Evolutionary conservation across 306 rosid species (phyloP).

Genomic region (Potentilla sterilis): DNA sequence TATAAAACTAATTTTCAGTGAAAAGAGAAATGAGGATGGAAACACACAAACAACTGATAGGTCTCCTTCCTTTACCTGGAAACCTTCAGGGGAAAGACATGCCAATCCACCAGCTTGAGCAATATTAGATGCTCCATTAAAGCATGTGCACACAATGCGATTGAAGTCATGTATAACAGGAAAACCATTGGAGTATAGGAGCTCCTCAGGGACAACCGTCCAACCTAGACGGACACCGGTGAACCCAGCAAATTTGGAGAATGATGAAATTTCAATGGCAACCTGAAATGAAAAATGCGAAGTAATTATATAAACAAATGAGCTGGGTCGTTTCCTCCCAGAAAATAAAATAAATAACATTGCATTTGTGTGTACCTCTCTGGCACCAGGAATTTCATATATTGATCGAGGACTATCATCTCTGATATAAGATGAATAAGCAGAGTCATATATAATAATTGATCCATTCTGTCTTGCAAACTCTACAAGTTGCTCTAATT

Average conservation of each 20-base stretch:
- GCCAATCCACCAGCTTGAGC: constrained; percentile 49
- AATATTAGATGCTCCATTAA: constrained; percentile 39
- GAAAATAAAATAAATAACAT: not conserved
- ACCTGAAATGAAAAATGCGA: constrained; percentile 14
- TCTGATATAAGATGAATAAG: constrained; percentile 57
- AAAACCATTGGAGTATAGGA: constrained; percentile 33
- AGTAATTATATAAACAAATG: not conserved
- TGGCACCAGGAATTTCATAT: constrained; percentile 66
- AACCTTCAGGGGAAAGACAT: constrained; percentile 38
- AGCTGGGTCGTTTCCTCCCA: not conserved
- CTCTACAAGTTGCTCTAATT: constrained; percentile 48
- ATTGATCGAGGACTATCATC: constrained; percentile 68
- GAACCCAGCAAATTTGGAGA: constrained; percentile 44
- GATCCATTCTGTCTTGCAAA: constrained; percentile 72
- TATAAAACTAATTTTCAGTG: not conserved
- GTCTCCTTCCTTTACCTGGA: constrained; percentile 16
- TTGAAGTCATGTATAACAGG: constrained; percentile 38
- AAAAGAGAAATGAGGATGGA: not conserved
- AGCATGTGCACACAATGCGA: constrained; percentile 43
- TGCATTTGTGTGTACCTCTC: constrained; percentile 39
- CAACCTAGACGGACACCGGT: constrained; percentile 41
- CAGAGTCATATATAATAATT: constrained; percentile 63
- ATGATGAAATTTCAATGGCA: constrained; percentile 41
- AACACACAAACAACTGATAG: not conserved
- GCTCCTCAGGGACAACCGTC: constrained; percentile 43